Base-by-base conservation (phyloP, 176 grass and related monocot genomes). In the Carex myosuroides region DNA sequence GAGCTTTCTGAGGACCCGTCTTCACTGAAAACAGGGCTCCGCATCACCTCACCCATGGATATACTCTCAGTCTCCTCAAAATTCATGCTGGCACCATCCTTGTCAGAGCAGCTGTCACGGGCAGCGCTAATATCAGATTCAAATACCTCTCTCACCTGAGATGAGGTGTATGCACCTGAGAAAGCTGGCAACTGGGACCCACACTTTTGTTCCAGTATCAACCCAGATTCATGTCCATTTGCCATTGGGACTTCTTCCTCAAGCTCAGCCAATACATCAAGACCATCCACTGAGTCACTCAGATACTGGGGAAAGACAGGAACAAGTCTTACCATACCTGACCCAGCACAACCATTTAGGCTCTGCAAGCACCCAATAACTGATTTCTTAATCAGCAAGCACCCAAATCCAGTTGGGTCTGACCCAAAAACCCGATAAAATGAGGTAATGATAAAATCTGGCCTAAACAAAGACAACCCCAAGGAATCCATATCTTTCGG, bases 401-500 rank as follows among this genome's bases (percentile, higher is more conserved):
- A 99, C 80, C 97, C 97, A 60, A 99, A 99, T 63, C 97, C 97
- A 79, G 97, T 99, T 53, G 97, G 97, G 53, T 99, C 97, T 39
- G 83, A 79, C 24, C 97, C 97, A 79, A 99, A 99, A 82, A 99
- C 93, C 60, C 93, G 82, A 62, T 95, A 99, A 87, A 99, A 99
- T 7, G 97, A 99, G 12, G 97, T 96, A 75, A 99, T 94, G 53
- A 99, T 99, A 87, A 99, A 99, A 85, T 99, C 97, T 0, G 97
- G 97, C 48, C 90, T 80, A 81, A 99, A 99, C 35, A 99, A 86
- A 2, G 97, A 99, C 64, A 99, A 89, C 80, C 97, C 97, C 8
- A 99, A 83, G 1, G 97, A 99, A 86, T 99, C 93, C 97, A 99
- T 99, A 81, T 99, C 97, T 86, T 99, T 99, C 10, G 97, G 97